Evolutionary conservation across 352 stramenopile species (phyloP).

Genomic region (Pythium vanterpoolii): DNA sequence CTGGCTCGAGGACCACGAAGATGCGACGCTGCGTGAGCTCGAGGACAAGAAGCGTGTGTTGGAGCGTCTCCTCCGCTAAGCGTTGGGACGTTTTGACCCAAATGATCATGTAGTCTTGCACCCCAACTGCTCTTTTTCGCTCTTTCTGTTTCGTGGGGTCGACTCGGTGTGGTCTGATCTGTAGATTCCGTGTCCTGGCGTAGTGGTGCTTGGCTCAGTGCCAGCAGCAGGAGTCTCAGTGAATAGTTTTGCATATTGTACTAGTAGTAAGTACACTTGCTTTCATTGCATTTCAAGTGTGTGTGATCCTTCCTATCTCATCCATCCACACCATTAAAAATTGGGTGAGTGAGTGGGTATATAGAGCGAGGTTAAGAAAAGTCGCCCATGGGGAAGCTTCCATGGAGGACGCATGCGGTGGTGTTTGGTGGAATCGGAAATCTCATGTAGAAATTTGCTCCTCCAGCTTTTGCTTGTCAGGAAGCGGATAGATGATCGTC

Average conservation of each 20-base stretch:
- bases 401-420: not conserved
- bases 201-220: not conserved
- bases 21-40: slow-evolving; percentile 98
- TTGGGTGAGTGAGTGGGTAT: no score
- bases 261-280: slow-evolving; percentile 28
- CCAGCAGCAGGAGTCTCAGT: slow-evolving; percentile 9
- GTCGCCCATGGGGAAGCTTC: not conserved
- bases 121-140: not conserved
- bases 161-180: no score
- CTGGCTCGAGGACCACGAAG: slow-evolving; percentile 99
- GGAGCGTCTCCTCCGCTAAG: slow-evolving; percentile 39
- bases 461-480: slow-evolving; percentile 35
- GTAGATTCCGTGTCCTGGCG: slow-evolving; percentile 8
- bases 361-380: no score
- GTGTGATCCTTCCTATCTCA: not conserved
- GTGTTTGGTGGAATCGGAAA: slow-evolving; percentile 33
- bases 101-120: slow-evolving; percentile 31
- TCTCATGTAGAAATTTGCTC: slow-evolving; percentile 56
- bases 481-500: slow-evolving; percentile 34
- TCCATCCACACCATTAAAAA: no score
- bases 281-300: slow-evolving; percentile 10
- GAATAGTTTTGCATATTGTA: slow-evolving; percentile 36
- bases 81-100: slow-evolving; percentile 1
- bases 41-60: slow-evolving; percentile 89
- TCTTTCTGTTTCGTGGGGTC: no score